phyloP scores from a whole-genome alignment of 495 filamentous ascomycete species.

The Penicillium mononematosum region DNA sequence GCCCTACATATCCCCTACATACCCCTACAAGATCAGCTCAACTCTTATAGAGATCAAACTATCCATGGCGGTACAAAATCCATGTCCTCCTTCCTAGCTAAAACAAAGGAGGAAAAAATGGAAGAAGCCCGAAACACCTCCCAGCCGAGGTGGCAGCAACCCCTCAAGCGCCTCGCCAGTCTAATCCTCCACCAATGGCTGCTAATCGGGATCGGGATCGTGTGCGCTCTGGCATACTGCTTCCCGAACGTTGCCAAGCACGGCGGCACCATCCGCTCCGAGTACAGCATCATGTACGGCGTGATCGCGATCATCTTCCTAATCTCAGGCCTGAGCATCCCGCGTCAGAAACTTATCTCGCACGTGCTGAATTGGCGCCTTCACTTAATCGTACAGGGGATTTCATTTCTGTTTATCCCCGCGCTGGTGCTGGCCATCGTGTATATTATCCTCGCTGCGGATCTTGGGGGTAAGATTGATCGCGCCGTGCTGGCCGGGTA shows the following conservation, averaged over 20 bases:
- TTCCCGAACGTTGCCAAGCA: conserved; percentile 55
- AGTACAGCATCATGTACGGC: conserved; percentile 56
- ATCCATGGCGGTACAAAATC: not conserved
- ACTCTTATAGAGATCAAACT: not conserved
- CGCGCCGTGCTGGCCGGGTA: conserved; percentile 54
- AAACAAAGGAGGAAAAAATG: conserved; percentile 10
- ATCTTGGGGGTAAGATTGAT: conserved; percentile 42
- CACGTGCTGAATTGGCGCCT: conserved; percentile 54
- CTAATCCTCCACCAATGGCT: conserved; percentile 57
- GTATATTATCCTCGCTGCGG: conserved; percentile 47
- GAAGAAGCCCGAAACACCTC: conserved; percentile 3
- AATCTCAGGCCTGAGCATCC: conserved; percentile 53
- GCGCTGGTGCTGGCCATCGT: conserved; percentile 46
- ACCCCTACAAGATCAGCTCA: not conserved
- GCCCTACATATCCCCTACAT: conserved; percentile 2
- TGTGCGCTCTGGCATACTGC: conserved; percentile 50
- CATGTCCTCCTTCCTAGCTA: not conserved
- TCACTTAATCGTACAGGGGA: conserved; percentile 51
- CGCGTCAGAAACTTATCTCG: conserved; percentile 49
- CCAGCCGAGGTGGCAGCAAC: conserved; percentile 12
- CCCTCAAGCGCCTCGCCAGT: conserved; percentile 21
- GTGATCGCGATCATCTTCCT: conserved; percentile 55
- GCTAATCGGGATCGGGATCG: conserved; percentile 53
- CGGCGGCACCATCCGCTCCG: conserved; percentile 51
- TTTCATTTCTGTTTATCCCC: conserved; percentile 52